Evolutionary conservation across 768 basidiomycete species (phyloP).

Genomic region (Cyclocybe aegerita): DNA sequence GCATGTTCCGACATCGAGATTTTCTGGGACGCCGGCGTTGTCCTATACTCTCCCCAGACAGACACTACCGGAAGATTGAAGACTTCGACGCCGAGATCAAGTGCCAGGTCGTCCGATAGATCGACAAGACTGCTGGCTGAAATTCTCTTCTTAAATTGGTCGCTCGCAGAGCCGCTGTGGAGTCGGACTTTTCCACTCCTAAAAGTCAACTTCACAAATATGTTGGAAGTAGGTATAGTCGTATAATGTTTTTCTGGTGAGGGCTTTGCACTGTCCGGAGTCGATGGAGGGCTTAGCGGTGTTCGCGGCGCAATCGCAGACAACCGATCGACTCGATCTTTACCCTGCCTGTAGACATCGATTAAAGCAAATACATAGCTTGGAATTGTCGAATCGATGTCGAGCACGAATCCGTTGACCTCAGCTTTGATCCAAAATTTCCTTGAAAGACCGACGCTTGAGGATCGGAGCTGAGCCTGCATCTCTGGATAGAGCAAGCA

Average conservation of each 20-base stretch:
- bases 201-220: conserved; percentile 72
- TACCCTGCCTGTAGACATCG: conserved; percentile 82
- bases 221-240: conserved; percentile 52
- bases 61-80: conserved; percentile 77
- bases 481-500: conserved; percentile 79
- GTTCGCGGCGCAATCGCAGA: conserved; percentile 54
- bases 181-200: conserved; percentile 82
- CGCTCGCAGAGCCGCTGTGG: conserved; percentile 48
- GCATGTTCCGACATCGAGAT: conserved; percentile 32
- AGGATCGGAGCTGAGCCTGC: conserved; percentile 68
- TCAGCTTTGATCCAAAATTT: conserved; percentile 63
- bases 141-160: conserved; percentile 37
- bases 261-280: conserved; percentile 13
- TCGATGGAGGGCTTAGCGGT: conserved; percentile 25
- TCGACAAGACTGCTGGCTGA: conserved; percentile 36
- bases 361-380: conserved; percentile 78
- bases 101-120: conserved; percentile 52
- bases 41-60: conserved; percentile 81
- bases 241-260: conserved; percentile 30
- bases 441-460: conserved; percentile 44
- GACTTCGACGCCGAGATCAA: conserved; percentile 54
- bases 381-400: conserved; percentile 80
- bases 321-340: conserved; percentile 70
- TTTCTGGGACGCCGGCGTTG: conserved; percentile 47
- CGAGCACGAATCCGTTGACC: conserved; percentile 83